phyloP scores from a whole-genome alignment of 371 early-diverging fungal genomes.

The Mucor indicus region DNA sequence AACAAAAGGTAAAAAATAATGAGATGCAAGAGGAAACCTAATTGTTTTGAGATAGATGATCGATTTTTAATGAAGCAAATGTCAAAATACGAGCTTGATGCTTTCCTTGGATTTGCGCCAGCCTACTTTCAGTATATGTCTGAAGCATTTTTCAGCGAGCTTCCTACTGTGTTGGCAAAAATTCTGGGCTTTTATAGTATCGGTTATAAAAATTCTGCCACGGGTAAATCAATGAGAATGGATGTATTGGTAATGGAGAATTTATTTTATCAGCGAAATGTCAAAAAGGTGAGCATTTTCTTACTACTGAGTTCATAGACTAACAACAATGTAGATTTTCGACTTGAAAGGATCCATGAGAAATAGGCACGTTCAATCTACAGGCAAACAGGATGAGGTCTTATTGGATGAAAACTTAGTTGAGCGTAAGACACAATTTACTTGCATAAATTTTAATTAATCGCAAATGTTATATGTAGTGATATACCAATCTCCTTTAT shows the following conservation, averaged over 20 bases:
- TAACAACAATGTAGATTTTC: slow-evolving; percentile 57
- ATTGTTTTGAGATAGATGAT: slow-evolving; percentile 61
- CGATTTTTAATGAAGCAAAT: slow-evolving; percentile 93
- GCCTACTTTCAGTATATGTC: slow-evolving; percentile 93
- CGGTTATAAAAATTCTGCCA: slow-evolving; percentile 78
- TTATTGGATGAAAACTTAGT: slow-evolving; percentile 92
- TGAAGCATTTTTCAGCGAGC: slow-evolving; percentile 79
- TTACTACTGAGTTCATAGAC: neutral
- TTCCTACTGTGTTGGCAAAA: slow-evolving; percentile 89
- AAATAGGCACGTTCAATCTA: slow-evolving; percentile 91
- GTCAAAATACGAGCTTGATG: slow-evolving; percentile 83
- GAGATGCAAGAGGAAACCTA: neutral
- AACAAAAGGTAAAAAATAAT: slow-evolving; percentile 55
- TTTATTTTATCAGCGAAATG: slow-evolving; percentile 83
- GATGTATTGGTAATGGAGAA: slow-evolving; percentile 97
- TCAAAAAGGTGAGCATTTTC: slow-evolving; percentile 51
- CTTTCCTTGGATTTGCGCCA: slow-evolving; percentile 91
- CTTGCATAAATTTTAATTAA: neutral
- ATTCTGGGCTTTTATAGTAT: slow-evolving; percentile 95
- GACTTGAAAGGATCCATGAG: slow-evolving; percentile 96
- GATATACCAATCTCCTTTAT: slow-evolving; percentile 85
- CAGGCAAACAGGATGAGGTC: slow-evolving; percentile 86
- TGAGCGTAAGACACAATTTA: slow-evolving; percentile 53
- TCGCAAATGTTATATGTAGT: slow-evolving; percentile 27
- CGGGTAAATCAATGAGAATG: slow-evolving; percentile 82